Evolutionary conservation across 345 rosid species (phyloP), one percentile per base, ranked within the genome.

Genomic region (Brassica carinata): DNA sequence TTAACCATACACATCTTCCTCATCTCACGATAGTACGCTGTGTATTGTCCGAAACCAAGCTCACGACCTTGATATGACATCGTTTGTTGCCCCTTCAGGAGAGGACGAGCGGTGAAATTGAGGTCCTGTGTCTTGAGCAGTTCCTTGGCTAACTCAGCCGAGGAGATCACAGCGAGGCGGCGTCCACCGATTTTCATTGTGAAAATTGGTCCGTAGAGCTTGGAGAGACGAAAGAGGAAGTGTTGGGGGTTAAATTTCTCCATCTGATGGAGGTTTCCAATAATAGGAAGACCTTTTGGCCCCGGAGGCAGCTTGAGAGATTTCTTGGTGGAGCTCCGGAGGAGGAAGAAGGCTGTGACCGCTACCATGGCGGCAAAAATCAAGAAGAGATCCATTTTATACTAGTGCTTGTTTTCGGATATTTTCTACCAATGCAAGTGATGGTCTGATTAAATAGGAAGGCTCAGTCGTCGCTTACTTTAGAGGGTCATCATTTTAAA

Each of bases 1-100:
- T 78, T 78, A 1, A 78, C 81, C 81, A 78, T 78, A 65, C 81
- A 78, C 81, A 78, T 78, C 72, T 78, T 78, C 76, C 81, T 72
- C 81, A 78, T 78, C 76, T 78, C 81, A 65, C 81, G 81, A 72
- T 78, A 78, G 67, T 78, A 78, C 7, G 77, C 43, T 38, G 81
- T 71, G 77, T 78, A 78, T 77, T 78, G 81, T 26, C 81, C 81
- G 66, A 78, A 78, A 64, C 81, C 81, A 53, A 78, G 81, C 14
- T 78, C 81, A 55, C 81, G 81, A 19, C 81, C 81, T 78, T 78
- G 81, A 55, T 78, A 78, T 10, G 81, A 78, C 81, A 78, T 78
- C 26, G 81, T 78, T 72, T 78, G 81, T 78, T 78, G 81, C 3
- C 77, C 81, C 23, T 78, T 78, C 1, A 78, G 23, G 23, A 72